Percentiles rank a stretch among this genome's conserved stretches.
Evolutionary conservation across 805 yeast genomes (phyloP).

Genomic region (Candida golubevii): DNA sequence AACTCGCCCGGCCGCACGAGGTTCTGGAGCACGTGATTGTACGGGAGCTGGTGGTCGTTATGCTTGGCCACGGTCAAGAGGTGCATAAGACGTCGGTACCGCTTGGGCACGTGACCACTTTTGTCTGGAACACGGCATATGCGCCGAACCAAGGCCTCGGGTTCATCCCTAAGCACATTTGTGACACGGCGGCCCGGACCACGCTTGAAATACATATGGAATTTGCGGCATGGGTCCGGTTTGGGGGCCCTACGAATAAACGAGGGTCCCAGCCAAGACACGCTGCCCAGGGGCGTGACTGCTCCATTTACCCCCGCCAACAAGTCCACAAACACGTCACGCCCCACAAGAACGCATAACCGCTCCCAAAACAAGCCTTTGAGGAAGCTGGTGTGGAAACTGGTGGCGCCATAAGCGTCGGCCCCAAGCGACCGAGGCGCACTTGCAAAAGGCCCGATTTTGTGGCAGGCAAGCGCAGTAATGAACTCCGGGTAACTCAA

Average conservation of each 20-base stretch:
- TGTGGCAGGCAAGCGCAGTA: not conserved
- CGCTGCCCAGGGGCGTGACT: constrained; percentile 2
- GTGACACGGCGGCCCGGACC: not conserved
- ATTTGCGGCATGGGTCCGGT: constrained; percentile 1
- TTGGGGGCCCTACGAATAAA: not conserved
- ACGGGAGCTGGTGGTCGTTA: constrained; percentile 2
- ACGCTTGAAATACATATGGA: constrained; percentile 4
- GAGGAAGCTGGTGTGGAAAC: constrained; percentile 34
- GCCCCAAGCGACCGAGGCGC: too few species aligned
- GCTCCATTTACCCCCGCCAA: constrained; percentile 9
- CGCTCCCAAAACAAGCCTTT: constrained; percentile 44
- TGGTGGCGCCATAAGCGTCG: constrained; percentile 4
- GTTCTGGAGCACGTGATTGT: constrained; percentile 1
- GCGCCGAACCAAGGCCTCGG: not conserved
- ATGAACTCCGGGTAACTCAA: constrained; percentile 2
- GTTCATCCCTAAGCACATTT: not conserved
- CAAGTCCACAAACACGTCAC: constrained; percentile 31
- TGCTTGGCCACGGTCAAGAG: not conserved
- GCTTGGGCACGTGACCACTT: constrained; percentile 2
- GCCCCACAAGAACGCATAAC: constrained; percentile 39
- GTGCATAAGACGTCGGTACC: constrained; percentile 2
- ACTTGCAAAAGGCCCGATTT: not conserved
- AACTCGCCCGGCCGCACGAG: not conserved
- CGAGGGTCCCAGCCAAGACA: not conserved
- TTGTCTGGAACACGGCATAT: not conserved